Base-by-base conservation (phyloP, 805 yeast species). In the Ogataea degrootiae region DNA sequence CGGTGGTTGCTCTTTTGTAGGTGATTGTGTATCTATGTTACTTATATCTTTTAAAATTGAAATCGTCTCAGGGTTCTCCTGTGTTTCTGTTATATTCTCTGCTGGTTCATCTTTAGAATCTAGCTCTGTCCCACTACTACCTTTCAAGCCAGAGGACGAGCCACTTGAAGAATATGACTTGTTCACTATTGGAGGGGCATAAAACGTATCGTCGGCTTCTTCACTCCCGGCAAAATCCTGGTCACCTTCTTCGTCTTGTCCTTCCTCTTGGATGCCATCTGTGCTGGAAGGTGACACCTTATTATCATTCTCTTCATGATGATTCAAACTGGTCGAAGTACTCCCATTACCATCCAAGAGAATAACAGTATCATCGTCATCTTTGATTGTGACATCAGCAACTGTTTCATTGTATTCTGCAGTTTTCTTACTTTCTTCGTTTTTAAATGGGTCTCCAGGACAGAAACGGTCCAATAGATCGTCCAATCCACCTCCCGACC, bases 401-500 rank as follows among this genome's bases (percentile, higher is more conserved):
- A 29, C 37, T 29, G 41, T 39, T 15, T 50, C 49, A 12, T 37
- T 43, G 26, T 46, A 40, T 15, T 45, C 37, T 5, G n/a, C 40
- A 21, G 34, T 22, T 35, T 39, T 34, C 17, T 52, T 47, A 4
- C 40, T 44, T 22, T 43, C 43, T 21, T 45, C n/a, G 8, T 39
- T 49, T 55, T 60, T 38, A 34, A 52, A 53, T 6, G 51, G 56
- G 17, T 53, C 54, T 4, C 39, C 45, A 12, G 40, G 43, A 22
- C 39, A 33, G 19, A 46, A 48, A 35, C 46, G 39, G 3, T 50
- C 52, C 41, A 60, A 19, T 21, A 60, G 21, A 23, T 77, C 82
- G 59, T 88, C 96, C 34, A 89, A 67, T 0, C 96, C 96, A 26
- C 92, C 94, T 14, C 95, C 96, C 4, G 85, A 76, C 87, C 90